Evolutionary conservation across 2,329 filamentous ascomycete species (phyloP).

Genomic region (Epichloe scottii): DNA sequence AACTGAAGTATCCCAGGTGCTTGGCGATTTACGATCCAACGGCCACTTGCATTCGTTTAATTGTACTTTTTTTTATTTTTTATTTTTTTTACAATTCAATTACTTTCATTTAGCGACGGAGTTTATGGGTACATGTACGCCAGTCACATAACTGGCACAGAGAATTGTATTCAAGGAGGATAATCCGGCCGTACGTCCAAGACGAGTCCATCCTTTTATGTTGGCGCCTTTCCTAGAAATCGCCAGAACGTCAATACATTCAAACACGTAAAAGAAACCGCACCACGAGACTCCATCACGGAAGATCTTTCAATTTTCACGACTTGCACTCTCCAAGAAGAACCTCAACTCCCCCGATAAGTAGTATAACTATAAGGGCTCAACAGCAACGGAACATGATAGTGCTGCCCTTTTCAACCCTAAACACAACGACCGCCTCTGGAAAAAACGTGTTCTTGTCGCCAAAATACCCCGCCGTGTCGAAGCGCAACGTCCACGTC

Average conservation of each 20-base stretch:
- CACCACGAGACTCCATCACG: no score
- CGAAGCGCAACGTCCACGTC: constrained; percentile 59
- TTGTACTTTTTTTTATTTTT: background rate
- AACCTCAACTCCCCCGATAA: constrained; percentile 57
- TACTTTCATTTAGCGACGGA: constrained; percentile 10
- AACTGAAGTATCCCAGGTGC: background rate
- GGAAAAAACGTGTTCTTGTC: constrained; percentile 49
- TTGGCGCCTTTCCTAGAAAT: no score
- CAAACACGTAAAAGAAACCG: no score
- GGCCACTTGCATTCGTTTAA: constrained; percentile 4
- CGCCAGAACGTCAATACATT: no score
- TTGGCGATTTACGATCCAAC: constrained; percentile 7
- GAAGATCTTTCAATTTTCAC: no score
- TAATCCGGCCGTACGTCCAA: no score
- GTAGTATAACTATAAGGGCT: constrained; percentile 73
- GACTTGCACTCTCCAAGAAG: background rate
- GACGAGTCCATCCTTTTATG: no score
- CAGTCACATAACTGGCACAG: no score
- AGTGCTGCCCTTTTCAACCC: constrained; percentile 48
- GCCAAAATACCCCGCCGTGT: constrained; percentile 61
- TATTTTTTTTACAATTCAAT: no score
- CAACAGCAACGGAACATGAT: constrained; percentile 67
- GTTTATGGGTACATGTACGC: constrained; percentile 4
- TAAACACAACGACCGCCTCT: constrained; percentile 42
- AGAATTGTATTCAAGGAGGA: no score